phyloP scores from a whole-genome alignment of 2,329 filamentous ascomycete species.

The Diplodia scrobiculata region DNA sequence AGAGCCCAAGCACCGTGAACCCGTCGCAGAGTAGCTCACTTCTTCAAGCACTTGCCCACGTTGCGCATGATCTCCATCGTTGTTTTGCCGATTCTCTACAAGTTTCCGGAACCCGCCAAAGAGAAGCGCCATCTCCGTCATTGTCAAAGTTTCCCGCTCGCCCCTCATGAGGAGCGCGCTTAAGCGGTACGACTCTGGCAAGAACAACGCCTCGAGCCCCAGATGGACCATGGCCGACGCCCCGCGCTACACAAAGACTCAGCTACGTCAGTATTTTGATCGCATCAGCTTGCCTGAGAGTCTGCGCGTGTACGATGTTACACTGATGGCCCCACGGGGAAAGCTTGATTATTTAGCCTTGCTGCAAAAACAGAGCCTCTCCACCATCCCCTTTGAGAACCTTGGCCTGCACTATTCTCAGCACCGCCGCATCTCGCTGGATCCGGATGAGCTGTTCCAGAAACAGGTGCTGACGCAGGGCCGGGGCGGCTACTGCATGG shows the following conservation, averaged over 20 bases:
- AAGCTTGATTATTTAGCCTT: constrained; percentile 38
- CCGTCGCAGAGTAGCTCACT: neutral
- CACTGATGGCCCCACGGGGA: constrained; percentile 33
- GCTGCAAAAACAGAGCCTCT: constrained; percentile 48
- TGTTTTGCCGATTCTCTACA: neutral
- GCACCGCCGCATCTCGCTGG: constrained; percentile 50
- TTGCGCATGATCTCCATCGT: neutral
- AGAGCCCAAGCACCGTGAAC: neutral
- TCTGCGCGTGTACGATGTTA: constrained; percentile 37
- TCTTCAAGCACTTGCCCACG: neutral
- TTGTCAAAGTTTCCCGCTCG: constrained; percentile 2
- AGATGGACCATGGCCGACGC: constrained; percentile 15
- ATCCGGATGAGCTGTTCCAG: constrained; percentile 54
- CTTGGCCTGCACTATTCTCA: constrained; percentile 54
- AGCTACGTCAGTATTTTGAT: constrained; percentile 43
- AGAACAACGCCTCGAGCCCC: constrained; percentile 7
- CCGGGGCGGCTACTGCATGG: constrained; percentile 64
- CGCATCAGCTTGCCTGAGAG: constrained; percentile 39
- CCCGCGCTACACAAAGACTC: constrained; percentile 34
- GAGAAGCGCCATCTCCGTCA: constrained; percentile 12
- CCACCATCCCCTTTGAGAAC: constrained; percentile 60
- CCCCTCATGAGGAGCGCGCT: constrained; percentile 21
- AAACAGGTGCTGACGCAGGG: constrained; percentile 56
- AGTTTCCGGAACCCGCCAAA: neutral
- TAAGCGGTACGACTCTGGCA: constrained; percentile 18